A percentile compares a stretch with the other conserved stretches of the same genome.
Conservation (phyloP, 2,329 filamentous ascomycete genomes). For the Incumbomyces lentus region DNA sequence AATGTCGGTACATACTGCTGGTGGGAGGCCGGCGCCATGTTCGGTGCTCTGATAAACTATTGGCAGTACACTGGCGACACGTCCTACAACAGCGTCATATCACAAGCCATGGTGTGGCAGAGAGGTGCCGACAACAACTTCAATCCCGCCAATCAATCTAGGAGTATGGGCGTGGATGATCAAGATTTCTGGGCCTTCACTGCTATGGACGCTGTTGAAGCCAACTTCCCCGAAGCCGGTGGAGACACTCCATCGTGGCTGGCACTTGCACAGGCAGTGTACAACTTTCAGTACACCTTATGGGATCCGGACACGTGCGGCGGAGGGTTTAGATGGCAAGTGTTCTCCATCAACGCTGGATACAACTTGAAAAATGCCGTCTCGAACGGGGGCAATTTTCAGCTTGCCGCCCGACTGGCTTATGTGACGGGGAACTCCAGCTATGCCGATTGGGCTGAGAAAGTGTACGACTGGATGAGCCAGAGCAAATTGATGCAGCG, state of each 20-base stretch:
- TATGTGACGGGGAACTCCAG: slow-evolving; percentile 68
- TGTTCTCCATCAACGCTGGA: slow-evolving; percentile 65
- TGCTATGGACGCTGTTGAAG: slow-evolving; percentile 47
- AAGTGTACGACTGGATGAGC: slow-evolving; percentile 45
- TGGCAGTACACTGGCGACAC: slow-evolving; percentile 35
- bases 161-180: slow-evolving; percentile 44
- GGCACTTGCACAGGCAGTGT: slow-evolving; percentile 63
- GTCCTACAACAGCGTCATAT: slow-evolving; percentile 29
- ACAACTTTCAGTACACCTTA: slow-evolving; percentile 63
- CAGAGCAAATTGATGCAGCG: slow-evolving; percentile 24
- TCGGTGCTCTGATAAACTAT: slow-evolving; percentile 32
- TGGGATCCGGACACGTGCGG: slow-evolving; percentile 59
- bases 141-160: slow-evolving; percentile 33
- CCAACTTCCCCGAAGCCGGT: slow-evolving; percentile 33
- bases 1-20: slow-evolving; percentile 27
- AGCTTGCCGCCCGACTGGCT: slow-evolving; percentile 56
- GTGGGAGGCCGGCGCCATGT: slow-evolving; percentile 38
- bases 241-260: slow-evolving; percentile 56
- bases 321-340: slow-evolving; percentile 76
- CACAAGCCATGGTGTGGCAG: slow-evolving; percentile 30
- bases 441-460: slow-evolving; percentile 67
- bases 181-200: slow-evolving; percentile 49
- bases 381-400: slow-evolving; percentile 49
- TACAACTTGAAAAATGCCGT: slow-evolving; percentile 48
- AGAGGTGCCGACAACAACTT: slow-evolving; percentile 29